Conservation (phyloP, 2,329 filamentous ascomycete species). For the Hypoxylon sp. region DNA sequence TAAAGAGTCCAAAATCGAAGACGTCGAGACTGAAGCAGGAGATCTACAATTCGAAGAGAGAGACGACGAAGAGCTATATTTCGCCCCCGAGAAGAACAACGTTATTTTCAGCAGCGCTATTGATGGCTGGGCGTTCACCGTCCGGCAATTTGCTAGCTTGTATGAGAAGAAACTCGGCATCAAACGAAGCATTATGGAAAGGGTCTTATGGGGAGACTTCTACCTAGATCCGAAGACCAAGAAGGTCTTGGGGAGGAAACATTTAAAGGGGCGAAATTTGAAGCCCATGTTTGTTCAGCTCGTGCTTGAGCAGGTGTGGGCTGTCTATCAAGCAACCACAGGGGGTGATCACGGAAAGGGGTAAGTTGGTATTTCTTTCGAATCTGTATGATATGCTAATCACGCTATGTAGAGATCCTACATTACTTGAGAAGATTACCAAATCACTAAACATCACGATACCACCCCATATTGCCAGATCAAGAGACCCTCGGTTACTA, state of each 20-base stretch:
- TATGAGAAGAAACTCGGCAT: constrained; percentile 98
- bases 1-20: constrained; percentile 64
- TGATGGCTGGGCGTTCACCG: constrained; percentile 99
- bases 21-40: constrained; percentile 65
- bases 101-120: constrained; percentile 98
- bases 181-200: constrained; percentile 87
- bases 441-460: constrained; percentile 89
- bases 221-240: constrained; percentile 98
- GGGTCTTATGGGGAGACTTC: constrained; percentile 95
- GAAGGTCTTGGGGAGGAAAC: constrained; percentile 88
- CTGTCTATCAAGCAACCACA: constrained; percentile 89
- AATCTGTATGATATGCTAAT: constrained; percentile 36
- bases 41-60: constrained; percentile 84
- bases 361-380: constrained; percentile 59
- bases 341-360: constrained; percentile 86
- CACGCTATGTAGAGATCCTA: constrained; percentile 70
- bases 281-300: constrained; percentile 99
- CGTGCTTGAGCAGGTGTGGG: constrained; percentile 95
- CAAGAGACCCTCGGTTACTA: constrained; percentile 84
- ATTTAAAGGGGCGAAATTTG: constrained; percentile 88
- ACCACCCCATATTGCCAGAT: constrained; percentile 84
- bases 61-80: constrained; percentile 97
- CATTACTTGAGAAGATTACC: constrained; percentile 90
- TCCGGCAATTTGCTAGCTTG: constrained; percentile 89
- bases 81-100: constrained; percentile 97